A percentile compares a stretch with the other conserved stretches of the same genome.
Evolutionary conservation across 78 protist species (phyloP).

Genomic region (Goniomonas avonlea): DNA sequence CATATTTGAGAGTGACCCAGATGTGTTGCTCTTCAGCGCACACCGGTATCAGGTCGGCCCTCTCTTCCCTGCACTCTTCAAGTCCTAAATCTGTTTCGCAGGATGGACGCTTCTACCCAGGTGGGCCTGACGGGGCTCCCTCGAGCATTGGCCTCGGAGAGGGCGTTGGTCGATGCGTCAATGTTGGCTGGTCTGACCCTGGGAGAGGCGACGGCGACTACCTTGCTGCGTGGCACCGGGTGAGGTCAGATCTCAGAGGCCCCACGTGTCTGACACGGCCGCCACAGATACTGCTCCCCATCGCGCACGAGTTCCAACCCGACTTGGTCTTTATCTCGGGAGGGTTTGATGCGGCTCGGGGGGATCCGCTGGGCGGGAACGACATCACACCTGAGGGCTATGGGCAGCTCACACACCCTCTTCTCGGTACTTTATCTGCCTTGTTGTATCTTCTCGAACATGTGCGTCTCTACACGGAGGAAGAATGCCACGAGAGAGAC

Average conservation of each 20-base stretch:
- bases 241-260: no score
- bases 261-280: no score
- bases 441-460: not conserved
- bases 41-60: not conserved
- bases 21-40: not conserved
- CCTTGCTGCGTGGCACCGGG: not conserved
- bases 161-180: not conserved
- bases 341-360: conserved; percentile 16
- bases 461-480: no score
- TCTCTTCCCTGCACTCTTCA: not conserved
- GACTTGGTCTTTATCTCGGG: conserved; percentile 1
- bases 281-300: not conserved
- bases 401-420: not conserved
- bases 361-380: conserved; percentile 14
- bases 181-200: no score
- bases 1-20: not conserved
- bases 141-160: no score
- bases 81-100: no score
- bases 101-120: no score
- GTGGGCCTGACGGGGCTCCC: no score
- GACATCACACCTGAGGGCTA: not conserved
- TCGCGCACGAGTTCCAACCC: not conserved
- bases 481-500: no score
- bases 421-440: no score
- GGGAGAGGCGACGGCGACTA: not conserved